These are phyloP conservation scores for Teratosphaeria gauchensis DNA, from an alignment of 2,329 filamentous ascomycete genomes.

Conservation along the genomic window DNA sequence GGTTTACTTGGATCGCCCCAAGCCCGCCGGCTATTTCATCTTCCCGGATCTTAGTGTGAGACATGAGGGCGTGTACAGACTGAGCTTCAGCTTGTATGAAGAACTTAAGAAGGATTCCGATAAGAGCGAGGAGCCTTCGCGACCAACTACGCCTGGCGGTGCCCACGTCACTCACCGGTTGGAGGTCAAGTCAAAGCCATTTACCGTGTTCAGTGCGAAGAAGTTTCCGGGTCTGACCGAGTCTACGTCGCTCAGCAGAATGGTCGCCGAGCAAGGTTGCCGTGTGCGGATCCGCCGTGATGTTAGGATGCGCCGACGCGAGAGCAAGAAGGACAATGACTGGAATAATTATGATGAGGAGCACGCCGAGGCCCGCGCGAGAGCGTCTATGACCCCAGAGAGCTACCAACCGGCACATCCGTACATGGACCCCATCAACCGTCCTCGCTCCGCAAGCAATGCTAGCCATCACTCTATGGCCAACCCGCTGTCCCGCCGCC, in stretches of 20 bases:
- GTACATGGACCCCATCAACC: conserved; percentile 23
- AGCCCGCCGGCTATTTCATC: conserved; percentile 79
- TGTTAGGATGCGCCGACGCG: conserved; percentile 79
- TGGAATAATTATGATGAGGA: conserved; percentile 58
- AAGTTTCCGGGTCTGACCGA: conserved; percentile 92
- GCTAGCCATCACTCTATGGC: conserved; percentile 23
- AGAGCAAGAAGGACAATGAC: conserved; percentile 57
- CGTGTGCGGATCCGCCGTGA: conserved; percentile 92
- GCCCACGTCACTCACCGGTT: conserved; percentile 72
- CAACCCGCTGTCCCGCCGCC: conserved; percentile 26
- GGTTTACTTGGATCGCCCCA: conserved; percentile 85
- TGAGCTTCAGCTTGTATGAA: conserved; percentile 89
- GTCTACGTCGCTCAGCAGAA: conserved; percentile 79
- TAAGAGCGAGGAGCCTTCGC: conserved; percentile 30
- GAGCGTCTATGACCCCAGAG: conserved; percentile 32
- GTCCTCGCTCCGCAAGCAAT: conserved; percentile 32
- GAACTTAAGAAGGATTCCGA: conserved; percentile 83
- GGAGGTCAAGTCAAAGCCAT: conserved; percentile 79
- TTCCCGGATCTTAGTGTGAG: conserved; percentile 94
- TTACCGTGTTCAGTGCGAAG: conserved; percentile 91
- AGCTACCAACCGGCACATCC: conserved; percentile 4
- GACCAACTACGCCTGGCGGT: conserved; percentile 33
- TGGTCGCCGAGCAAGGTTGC: conserved; percentile 92
- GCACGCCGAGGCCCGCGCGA: conserved; percentile 36
- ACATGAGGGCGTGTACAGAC: conserved; percentile 85